These are phyloP conservation scores for Pseudogymnoascus sp. DNA, from an alignment of 2,329 filamentous ascomycete genomes.

Conservation along the genomic window DNA sequence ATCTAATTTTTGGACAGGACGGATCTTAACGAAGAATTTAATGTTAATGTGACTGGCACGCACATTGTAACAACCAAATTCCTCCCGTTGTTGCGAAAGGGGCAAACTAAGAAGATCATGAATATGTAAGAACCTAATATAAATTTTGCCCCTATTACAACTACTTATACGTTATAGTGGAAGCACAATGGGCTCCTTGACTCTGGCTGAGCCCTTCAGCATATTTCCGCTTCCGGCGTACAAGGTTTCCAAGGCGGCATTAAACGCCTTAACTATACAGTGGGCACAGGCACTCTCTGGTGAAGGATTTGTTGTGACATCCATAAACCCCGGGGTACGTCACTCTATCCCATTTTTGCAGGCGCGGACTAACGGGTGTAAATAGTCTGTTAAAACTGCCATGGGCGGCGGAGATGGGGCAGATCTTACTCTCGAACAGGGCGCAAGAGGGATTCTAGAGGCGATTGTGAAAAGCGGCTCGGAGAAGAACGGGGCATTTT, in stretches of 20 bases:
- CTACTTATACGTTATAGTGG: not conserved
- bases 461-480: not conserved
- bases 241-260: constrained; percentile 16
- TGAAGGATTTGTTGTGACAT: not conserved
- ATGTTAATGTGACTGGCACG: not conserved
- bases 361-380: not conserved
- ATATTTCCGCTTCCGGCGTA: constrained; percentile 10
- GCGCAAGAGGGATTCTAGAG: constrained; percentile 8
- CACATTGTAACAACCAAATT: constrained; percentile 11
- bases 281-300: not conserved
- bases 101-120: constrained; percentile 12
- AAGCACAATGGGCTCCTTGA: not conserved
- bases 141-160: not conserved
- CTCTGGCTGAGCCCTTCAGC: not conserved
- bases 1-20: not conserved
- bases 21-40: constrained; percentile 1
- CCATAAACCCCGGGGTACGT: not conserved
- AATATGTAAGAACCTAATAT: not conserved
- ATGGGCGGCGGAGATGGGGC: constrained; percentile 7
- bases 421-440: constrained; percentile 9
- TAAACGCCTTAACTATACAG: constrained; percentile 17
- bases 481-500: constrained; percentile 8
- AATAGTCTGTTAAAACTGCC: constrained; percentile 2
- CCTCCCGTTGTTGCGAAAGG: constrained; percentile 18
- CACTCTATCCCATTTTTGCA: not conserved